Evolutionary conservation across 257 asterid genomes (phyloP).

Genomic region (Solanum bukasovii): DNA sequence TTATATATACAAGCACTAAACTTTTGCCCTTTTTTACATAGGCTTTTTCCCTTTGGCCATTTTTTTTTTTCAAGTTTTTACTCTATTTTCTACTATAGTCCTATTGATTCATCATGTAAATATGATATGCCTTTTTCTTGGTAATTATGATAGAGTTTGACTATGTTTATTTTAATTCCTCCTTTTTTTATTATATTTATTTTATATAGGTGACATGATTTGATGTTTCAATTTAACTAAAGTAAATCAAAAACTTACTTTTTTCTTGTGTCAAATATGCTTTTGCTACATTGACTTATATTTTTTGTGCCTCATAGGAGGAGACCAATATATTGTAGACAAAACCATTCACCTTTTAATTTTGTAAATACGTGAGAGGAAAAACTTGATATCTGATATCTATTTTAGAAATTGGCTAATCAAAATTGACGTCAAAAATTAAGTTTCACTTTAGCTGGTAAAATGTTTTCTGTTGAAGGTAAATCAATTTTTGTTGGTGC

Average conservation of each 20-base stretch:
- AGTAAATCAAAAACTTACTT: neutral
- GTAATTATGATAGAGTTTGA: neutral
- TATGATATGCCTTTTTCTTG: neutral
- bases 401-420: too few species aligned
- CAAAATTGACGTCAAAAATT: too few species aligned
- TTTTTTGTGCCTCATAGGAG: constrained; percentile 2
- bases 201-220: constrained; percentile 1
- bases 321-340: constrained; percentile 2
- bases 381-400: neutral
- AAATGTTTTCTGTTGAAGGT: neutral
- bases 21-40: constrained; percentile 9
- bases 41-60: neutral
- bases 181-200: neutral
- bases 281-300: neutral
- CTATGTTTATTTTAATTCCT: neutral
- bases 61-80: neutral
- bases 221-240: constrained; percentile 6
- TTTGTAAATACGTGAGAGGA: neutral
- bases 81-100: constrained; percentile 6
- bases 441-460: neutral
- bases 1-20: neutral
- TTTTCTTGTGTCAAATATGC: neutral
- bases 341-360: neutral
- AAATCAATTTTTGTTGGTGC: too few species aligned
- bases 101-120: neutral